Evolutionary conservation across 495 filamentous ascomycete species (phyloP), one percentile per base, ranked within the genome.

Genomic region (Penicillium alfredii): DNA sequence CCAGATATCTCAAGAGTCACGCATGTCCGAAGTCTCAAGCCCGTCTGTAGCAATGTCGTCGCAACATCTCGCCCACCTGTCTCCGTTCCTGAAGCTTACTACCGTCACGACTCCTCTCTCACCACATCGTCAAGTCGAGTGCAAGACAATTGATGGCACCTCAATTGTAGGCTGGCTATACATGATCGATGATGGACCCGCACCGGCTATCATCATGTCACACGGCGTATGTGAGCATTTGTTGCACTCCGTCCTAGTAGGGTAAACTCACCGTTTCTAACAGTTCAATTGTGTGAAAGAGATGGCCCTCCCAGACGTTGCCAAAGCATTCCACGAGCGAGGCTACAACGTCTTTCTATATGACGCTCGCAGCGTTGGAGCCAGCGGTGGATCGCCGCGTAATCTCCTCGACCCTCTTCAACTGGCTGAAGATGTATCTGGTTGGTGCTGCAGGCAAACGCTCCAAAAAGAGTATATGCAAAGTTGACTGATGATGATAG

Each of bases 211-310:
- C 5, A 52, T 69, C 18, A 61, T 69, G 37, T 51, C 45, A 10
- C 64, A 49, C 4, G 64, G 64, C 0, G 66, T 71, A 55, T 18
- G 42, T 46, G n/a, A n/a, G n/a, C n/a, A n/a, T 19, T 19, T 11
- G 8, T 12, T 11, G 18, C 14, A n/a, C 14, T 29, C 28, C 17
- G 25, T 33, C 27, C 23, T n/a, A n/a, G n/a, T n/a, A n/a, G n/a
- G 21, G 14, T 20, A 24, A 19, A 7, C 14, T 12, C 6, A 28
- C 2, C 26, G 6, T 10, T 10, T 30, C 16, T 22, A 33, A 8
- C 22, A 73, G 70, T 72, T 71, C 51, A 68, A 66, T 38, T 52
- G 47, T 20, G 53, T 64, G 33, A 68, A 70, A 41, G 66, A 71
- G 37, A 60, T 64, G 44, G 24, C 55, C 1, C 16, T 61, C 0